Evolutionary conservation across 1,284 basidiomycete genomes (phyloP).

Genomic region (Sphagnurus paluster): DNA sequence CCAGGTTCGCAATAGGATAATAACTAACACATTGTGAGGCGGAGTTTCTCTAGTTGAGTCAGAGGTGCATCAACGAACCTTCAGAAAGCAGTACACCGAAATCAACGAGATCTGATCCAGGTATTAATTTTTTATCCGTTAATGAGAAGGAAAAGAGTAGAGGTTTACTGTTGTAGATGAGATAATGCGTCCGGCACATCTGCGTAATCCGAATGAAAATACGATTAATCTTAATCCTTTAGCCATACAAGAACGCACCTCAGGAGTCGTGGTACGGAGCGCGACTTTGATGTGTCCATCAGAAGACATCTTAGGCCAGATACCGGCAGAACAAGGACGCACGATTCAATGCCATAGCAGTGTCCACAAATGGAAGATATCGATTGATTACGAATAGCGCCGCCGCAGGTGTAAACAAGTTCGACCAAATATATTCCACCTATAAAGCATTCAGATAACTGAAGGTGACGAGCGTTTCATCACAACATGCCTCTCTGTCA

Average conservation of each 20-base stretch:
- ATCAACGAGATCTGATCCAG: too few species aligned
- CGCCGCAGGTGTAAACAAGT: slow-evolving; percentile 26
- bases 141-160: too few species aligned
- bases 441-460: background rate
- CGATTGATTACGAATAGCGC: slow-evolving; percentile 32
- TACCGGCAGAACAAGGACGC: background rate
- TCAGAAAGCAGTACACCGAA: slow-evolving; percentile 27
- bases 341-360: slow-evolving; percentile 26
- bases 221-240: background rate
- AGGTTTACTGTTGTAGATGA: background rate
- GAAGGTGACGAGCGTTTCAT: background rate
- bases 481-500: slow-evolving; percentile 27
- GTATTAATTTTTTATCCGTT: too few species aligned
- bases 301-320: too few species aligned
- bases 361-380: slow-evolving; percentile 34
- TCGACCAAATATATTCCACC: slow-evolving; percentile 28
- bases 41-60: background rate
- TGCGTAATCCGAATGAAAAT: too few species aligned
- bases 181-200: background rate
- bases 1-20: slow-evolving; percentile 35
- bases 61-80: slow-evolving; percentile 13
- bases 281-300: slow-evolving; percentile 7
- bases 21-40: slow-evolving; percentile 13
- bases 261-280: background rate
- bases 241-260: background rate